Conservation (phyloP, 305 asterid species). For the Rubia tinctorum region DNA sequence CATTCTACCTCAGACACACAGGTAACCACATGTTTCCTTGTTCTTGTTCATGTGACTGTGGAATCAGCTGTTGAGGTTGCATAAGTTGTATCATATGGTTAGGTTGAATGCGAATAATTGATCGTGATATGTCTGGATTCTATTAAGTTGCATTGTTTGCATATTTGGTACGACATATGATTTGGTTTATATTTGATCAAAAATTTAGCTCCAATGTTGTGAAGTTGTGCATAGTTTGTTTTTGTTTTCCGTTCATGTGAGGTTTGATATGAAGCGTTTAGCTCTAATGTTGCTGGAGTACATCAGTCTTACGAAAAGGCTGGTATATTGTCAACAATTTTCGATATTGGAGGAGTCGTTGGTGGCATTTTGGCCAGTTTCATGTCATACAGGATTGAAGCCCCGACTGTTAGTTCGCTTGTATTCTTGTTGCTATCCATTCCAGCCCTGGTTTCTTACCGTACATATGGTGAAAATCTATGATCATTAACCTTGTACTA, state of each 20-base stretch:
- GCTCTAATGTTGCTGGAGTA: constrained; percentile 77
- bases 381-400: constrained; percentile 71
- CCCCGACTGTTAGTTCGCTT: constrained; percentile 77
- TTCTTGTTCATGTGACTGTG: not conserved
- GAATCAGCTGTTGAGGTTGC: not conserved
- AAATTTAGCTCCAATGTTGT: not conserved
- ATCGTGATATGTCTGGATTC: too few relatives aligned
- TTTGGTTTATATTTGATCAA: not conserved
- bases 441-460: constrained; percentile 70
- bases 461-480: constrained; percentile 72
- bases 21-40: constrained; percentile 32
- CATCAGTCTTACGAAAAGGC: constrained; percentile 70
- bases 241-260: too few relatives aligned
- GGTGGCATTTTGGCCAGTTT: constrained; percentile 87
- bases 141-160: too few relatives aligned
- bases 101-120: not conserved
- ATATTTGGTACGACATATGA: not conserved
- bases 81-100: not conserved
- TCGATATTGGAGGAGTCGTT: constrained; percentile 79
- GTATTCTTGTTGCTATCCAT: constrained; percentile 59
- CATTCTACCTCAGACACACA: constrained; percentile 88
- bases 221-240: not conserved
- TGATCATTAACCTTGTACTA: constrained; percentile 46
- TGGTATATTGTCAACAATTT: constrained; percentile 77
- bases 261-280: too few relatives aligned